These are phyloP conservation scores for Penicillium sp. DNA, from an alignment of 2,329 filamentous ascomycete species.

Conservation along the genomic window DNA sequence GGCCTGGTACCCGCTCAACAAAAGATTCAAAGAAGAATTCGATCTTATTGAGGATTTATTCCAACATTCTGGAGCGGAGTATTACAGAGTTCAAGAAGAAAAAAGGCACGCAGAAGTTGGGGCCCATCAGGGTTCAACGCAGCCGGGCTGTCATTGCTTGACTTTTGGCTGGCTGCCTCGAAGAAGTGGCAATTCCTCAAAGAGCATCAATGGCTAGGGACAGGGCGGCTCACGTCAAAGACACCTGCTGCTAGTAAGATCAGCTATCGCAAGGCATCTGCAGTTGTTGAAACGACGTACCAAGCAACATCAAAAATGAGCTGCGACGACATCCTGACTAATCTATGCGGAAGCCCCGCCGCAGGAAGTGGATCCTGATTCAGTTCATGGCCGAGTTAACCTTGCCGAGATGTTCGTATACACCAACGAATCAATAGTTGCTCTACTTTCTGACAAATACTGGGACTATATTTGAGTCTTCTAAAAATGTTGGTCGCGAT, in stretches of 20 bases:
- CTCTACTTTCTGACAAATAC: not conserved
- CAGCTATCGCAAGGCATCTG: not conserved
- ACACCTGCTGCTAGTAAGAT: not conserved
- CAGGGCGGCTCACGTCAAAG: not conserved
- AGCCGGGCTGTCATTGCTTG: not conserved
- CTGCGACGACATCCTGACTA: not conserved
- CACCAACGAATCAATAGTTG: not conserved
- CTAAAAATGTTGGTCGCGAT: constrained; percentile 60
- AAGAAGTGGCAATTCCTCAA: not conserved
- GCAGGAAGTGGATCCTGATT: not conserved
- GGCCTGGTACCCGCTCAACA: not conserved
- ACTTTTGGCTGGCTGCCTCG: not conserved
- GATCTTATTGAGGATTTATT: not conserved
- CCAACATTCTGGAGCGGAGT: not conserved
- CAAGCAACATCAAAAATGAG: not conserved
- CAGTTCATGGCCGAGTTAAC: not conserved
- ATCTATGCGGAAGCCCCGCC: not conserved
- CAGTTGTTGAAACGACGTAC: not conserved
- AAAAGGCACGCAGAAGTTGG: not conserved
- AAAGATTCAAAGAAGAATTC: not conserved
- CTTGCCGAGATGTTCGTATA: not conserved
- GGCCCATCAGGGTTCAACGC: not conserved
- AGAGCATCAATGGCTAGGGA: not conserved
- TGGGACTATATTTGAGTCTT: not conserved
- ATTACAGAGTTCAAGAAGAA: not conserved